A percentile compares a stretch with the other conserved stretches of the same genome.
Evolutionary conservation across 2,329 filamentous ascomycete genomes (phyloP).

Genomic region (Claviceps pazoutovae): DNA sequence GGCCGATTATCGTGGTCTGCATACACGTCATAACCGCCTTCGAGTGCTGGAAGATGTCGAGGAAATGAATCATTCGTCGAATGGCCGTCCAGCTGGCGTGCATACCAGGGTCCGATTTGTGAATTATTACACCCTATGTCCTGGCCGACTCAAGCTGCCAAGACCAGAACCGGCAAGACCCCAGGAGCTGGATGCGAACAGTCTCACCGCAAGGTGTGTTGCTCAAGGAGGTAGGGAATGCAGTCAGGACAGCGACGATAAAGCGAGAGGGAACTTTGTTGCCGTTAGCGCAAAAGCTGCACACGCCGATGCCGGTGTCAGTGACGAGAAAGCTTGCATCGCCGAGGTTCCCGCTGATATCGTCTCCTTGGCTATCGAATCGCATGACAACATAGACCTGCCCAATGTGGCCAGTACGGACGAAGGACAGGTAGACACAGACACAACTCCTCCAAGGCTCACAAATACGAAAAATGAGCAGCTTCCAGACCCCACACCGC

Average conservation of each 20-base stretch:
- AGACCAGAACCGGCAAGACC: constrained; percentile 4
- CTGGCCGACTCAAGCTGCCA: constrained; percentile 47
- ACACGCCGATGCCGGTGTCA: neutral
- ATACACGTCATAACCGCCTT: constrained; percentile 53
- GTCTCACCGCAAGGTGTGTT: no score
- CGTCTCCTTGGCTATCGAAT: neutral
- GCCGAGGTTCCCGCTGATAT: neutral
- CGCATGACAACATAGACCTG: neutral
- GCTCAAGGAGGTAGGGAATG: neutral
- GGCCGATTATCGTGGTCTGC: constrained; percentile 59
- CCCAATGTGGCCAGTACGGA: neutral
- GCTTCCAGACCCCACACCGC: no score
- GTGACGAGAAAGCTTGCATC: neutral
- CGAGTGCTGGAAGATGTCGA: constrained; percentile 59
- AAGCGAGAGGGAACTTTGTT: no score
- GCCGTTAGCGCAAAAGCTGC: neutral
- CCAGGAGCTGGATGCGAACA: neutral
- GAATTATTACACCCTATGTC: constrained; percentile 84
- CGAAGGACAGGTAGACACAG: neutral
- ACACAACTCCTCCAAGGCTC: neutral
- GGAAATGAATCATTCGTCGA: constrained; percentile 26
- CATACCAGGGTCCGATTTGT: constrained; percentile 56
- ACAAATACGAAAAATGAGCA: neutral
- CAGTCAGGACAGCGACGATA: neutral
- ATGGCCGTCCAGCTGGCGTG: constrained; percentile 10